Evolutionary conservation across 2,329 filamentous ascomycete species (phyloP).

Genomic region (Oidium heveae): DNA sequence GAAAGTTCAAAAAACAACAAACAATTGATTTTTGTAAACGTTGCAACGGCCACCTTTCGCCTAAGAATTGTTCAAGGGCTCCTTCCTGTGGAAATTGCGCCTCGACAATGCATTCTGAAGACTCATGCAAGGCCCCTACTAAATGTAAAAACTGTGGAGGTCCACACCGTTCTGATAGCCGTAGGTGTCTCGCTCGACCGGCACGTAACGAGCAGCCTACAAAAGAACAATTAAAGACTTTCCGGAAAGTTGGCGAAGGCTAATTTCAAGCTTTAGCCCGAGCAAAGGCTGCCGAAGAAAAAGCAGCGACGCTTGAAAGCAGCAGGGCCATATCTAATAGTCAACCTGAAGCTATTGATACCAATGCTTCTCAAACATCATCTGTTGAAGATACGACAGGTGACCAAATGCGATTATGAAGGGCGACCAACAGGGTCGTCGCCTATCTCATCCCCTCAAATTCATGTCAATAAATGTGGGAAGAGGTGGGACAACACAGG

Average conservation of each 20-base stretch:
- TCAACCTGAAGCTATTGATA: too few relatives aligned
- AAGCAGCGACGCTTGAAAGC: neutral
- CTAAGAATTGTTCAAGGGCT: neutral
- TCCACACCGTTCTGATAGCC: neutral
- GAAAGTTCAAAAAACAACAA: too few relatives aligned
- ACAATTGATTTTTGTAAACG: too few relatives aligned
- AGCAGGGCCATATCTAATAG: too few relatives aligned
- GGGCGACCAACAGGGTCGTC: neutral
- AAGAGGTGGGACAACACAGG: neutral
- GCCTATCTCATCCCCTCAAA: too few relatives aligned
- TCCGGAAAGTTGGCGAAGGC: too few relatives aligned
- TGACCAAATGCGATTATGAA: neutral
- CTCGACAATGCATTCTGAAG: neutral
- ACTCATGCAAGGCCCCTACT: neutral
- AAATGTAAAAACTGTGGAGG: neutral
- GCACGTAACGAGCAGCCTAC: neutral
- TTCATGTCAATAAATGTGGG: neutral
- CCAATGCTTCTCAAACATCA: neutral
- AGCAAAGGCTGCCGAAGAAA: neutral
- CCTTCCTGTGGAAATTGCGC: neutral
- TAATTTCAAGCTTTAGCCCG: neutral
- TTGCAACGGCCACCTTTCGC: too few relatives aligned
- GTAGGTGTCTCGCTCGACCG: neutral
- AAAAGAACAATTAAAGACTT: neutral
- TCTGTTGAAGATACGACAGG: neutral